These are phyloP conservation scores for Fusarium nanum DNA, from an alignment of 2,329 filamentous ascomycete genomes.

Conservation along the genomic window DNA sequence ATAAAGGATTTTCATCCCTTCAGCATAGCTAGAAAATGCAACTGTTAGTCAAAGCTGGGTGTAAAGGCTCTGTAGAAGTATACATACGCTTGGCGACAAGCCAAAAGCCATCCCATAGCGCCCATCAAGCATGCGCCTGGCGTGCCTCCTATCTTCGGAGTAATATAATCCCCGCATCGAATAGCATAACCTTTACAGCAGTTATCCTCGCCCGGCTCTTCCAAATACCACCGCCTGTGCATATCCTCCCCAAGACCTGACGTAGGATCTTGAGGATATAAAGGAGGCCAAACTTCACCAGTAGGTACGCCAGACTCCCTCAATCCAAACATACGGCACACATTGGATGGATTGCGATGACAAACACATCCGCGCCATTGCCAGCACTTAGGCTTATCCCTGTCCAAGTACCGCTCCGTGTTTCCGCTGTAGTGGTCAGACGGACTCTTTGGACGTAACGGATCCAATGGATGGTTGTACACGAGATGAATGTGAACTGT, in stretches of 20 bases:
- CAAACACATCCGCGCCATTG: not conserved
- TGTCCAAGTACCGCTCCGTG: not conserved
- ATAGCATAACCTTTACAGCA: not conserved
- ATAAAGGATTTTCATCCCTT: accelerated
- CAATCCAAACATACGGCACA: no score
- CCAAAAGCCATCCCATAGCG: not conserved
- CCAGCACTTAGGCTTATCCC: not conserved
- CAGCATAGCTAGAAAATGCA: accelerated
- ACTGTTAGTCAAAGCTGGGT: accelerated
- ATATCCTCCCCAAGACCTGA: not conserved
- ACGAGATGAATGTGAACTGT: not conserved
- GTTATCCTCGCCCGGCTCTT: not conserved
- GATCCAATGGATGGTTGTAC: not conserved
- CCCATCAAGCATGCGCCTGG: not conserved
- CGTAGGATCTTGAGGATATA: not conserved
- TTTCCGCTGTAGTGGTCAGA: not conserved
- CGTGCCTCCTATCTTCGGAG: accelerated
- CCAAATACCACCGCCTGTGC: not conserved
- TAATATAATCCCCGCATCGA: not conserved
- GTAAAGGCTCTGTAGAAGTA: accelerated
- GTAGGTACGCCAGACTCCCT: not conserved
- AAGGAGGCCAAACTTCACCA: not conserved
- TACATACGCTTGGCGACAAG: not conserved
- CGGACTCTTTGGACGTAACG: not conserved
- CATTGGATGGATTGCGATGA: not conserved